phyloP scores from a whole-genome alignment of 148 eudicot genomes.

The Amaranthus cruentus region DNA sequence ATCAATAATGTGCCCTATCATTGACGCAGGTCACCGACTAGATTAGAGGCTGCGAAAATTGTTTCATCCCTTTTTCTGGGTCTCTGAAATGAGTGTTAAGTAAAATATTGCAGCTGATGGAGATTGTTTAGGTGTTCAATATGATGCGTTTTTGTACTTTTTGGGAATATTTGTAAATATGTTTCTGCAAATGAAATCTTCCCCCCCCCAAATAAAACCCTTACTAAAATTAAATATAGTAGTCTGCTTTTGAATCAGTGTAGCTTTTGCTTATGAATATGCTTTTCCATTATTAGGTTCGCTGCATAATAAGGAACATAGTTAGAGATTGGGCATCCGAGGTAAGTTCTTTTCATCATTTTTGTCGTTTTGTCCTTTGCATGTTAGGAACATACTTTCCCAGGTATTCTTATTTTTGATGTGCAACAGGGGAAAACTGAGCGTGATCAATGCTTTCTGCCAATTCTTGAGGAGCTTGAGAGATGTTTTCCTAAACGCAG shows the following conservation, averaged over 20 bases:
- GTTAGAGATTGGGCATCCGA: conserved; percentile 97
- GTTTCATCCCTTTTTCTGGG: not conserved
- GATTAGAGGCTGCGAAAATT: conserved; percentile 6
- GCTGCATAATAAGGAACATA: conserved; percentile 86
- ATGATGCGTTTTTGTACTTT: not conserved
- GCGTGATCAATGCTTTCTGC: conserved; percentile 91
- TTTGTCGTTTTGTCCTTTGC: conserved; percentile 10
- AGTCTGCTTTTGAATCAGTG: not conserved
- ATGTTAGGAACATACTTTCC: conserved; percentile 7
- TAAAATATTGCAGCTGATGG: not conserved
- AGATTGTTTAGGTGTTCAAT: not conserved
- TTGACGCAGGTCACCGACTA: not conserved
- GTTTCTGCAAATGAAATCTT: not conserved
- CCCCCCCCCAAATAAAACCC: not conserved
- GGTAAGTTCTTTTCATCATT: conserved; percentile 39
- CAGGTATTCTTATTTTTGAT: not conserved
- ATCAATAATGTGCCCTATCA: not conserved
- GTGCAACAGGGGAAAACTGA: conserved; percentile 70
- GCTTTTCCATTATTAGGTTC: conserved; percentile 48
- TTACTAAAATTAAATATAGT: not conserved
- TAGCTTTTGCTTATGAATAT: not conserved
- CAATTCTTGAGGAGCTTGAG: conserved; percentile 84
- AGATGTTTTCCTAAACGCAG: conserved; percentile 54
- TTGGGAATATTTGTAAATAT: not conserved
- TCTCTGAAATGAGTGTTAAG: not conserved